Percentiles rank a stretch among this genome's conserved stretches.
phyloP scores from a whole-genome alignment of 495 filamentous ascomycete species.

The Tetracladium marchalianum region DNA sequence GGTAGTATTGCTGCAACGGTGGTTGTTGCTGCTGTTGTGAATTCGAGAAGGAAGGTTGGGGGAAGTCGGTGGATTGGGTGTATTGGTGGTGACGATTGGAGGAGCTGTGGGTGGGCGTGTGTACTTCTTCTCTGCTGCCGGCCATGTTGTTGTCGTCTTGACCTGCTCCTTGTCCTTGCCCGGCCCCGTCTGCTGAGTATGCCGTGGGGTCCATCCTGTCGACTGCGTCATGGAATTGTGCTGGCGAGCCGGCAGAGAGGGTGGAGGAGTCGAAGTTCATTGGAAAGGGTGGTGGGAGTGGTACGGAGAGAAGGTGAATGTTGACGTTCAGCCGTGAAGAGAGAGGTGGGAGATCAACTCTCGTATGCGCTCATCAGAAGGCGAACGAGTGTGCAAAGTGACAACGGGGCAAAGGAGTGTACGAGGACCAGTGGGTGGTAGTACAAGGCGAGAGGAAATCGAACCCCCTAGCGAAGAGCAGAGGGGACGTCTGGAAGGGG shows the following conservation, averaged over 20 bases:
- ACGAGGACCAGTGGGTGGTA: neutral
- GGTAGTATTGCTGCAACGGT: conserved; percentile 10
- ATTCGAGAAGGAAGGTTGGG: neutral
- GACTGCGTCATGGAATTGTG: conserved; percentile 40
- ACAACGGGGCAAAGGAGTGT: neutral
- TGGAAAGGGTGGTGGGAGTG: conserved; percentile 1
- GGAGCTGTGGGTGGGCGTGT: conserved; percentile 15
- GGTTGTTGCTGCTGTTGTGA: neutral
- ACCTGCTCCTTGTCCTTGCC: conserved; percentile 8
- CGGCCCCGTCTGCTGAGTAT: conserved; percentile 5
- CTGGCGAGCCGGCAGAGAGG: conserved; percentile 34
- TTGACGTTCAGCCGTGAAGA: neutral
- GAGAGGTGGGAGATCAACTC: conserved; percentile 2
- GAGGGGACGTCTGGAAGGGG: too few relatives aligned
- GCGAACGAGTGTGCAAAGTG: neutral
- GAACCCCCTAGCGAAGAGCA: too few relatives aligned
- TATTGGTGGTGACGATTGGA: conserved; percentile 10
- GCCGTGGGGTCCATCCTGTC: conserved; percentile 35
- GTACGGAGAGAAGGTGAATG: neutral
- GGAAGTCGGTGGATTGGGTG: conserved; percentile 19
- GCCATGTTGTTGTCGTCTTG: conserved; percentile 18
- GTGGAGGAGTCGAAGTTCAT: conserved; percentile 39
- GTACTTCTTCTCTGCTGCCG: conserved; percentile 14
- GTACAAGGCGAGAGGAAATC: conserved; percentile 4
- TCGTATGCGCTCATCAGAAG: neutral